A percentile compares a stretch with the other conserved stretches of the same genome.
These are phyloP conservation scores for Mycena latifolia DNA, from an alignment of 768 basidiomycete species.

Conservation along the genomic window DNA sequence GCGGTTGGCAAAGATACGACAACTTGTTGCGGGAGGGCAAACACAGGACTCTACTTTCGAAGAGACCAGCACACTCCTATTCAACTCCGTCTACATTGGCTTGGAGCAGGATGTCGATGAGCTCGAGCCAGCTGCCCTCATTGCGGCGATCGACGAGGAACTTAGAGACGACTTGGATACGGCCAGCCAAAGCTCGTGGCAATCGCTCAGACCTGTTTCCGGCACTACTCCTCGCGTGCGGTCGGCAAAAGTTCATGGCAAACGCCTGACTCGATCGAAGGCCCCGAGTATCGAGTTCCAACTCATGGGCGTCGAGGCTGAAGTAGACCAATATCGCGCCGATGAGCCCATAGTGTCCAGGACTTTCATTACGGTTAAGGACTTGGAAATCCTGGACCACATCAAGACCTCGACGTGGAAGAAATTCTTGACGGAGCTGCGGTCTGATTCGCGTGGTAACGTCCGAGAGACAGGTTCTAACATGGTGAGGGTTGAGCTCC, in stretches of 20 bases:
- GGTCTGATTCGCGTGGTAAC: slow-evolving; percentile 88
- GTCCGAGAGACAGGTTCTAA: slow-evolving; percentile 91
- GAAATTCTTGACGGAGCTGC: slow-evolving; percentile 92
- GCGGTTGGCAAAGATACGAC: slow-evolving; percentile 88
- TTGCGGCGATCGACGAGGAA: slow-evolving; percentile 95
- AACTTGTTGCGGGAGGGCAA: slow-evolving; percentile 93
- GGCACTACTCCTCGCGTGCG: slow-evolving; percentile 57
- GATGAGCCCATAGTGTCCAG: slow-evolving; percentile 71
- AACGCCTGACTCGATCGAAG: slow-evolving; percentile 78
- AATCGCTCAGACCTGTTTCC: slow-evolving; percentile 72
- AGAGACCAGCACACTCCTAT: slow-evolving; percentile 80
- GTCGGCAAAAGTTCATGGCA: slow-evolving; percentile 62
- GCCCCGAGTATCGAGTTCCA: slow-evolving; percentile 88
- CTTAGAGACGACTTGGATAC: slow-evolving; percentile 83
- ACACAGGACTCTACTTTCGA: slow-evolving; percentile 82
- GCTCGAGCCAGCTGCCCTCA: slow-evolving; percentile 79
- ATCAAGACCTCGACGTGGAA: slow-evolving; percentile 99
- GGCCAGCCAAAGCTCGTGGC: slow-evolving; percentile 90
- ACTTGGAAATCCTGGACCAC: slow-evolving; percentile 94
- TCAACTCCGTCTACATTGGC: slow-evolving; percentile 96
- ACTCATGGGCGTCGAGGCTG: slow-evolving; percentile 71
- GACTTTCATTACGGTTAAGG: slow-evolving; percentile 73
- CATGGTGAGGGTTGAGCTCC: slow-evolving; percentile 92
- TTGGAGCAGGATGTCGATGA: slow-evolving; percentile 83
- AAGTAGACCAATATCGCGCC: slow-evolving; percentile 74